phyloP scores from a whole-genome alignment of 1,284 basidiomycete genomes.

The Mycena sp. region DNA sequence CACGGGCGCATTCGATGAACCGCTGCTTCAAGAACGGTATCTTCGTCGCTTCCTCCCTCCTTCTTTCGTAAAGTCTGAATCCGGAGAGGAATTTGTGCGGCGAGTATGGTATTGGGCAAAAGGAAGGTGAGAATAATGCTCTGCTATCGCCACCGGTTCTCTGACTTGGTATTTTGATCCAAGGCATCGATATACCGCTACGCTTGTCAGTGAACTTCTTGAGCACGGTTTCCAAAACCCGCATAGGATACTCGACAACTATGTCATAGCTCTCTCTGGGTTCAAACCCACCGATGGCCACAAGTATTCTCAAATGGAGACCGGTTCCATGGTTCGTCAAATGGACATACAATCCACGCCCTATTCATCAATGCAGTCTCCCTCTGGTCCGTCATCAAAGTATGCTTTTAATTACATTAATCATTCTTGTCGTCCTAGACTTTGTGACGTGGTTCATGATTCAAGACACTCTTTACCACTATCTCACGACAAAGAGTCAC shows the following conservation, averaged over 20 bases:
- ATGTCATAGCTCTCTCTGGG: not conserved
- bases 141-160: too few species aligned
- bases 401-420: too few species aligned
- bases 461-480: not conserved
- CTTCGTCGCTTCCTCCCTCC: constrained; percentile 14
- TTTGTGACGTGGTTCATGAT: not conserved
- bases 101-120: constrained; percentile 6
- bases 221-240: not conserved
- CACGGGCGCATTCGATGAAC: constrained; percentile 18
- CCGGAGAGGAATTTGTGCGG: not conserved
- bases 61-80: not conserved
- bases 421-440: not conserved
- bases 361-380: too few species aligned
- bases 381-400: too few species aligned
- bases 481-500: not conserved
- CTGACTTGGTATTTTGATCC: not conserved
- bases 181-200: constrained; percentile 3
- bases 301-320: not conserved
- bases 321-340: too few species aligned
- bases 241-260: not conserved
- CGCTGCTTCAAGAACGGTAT: constrained; percentile 1
- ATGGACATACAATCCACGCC: too few species aligned
- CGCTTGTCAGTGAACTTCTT: not conserved
- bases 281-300: not conserved
- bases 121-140: not conserved